Evolutionary conservation across 768 basidiomycete species (phyloP).

Genomic region (Tephrocybe sp.): DNA sequence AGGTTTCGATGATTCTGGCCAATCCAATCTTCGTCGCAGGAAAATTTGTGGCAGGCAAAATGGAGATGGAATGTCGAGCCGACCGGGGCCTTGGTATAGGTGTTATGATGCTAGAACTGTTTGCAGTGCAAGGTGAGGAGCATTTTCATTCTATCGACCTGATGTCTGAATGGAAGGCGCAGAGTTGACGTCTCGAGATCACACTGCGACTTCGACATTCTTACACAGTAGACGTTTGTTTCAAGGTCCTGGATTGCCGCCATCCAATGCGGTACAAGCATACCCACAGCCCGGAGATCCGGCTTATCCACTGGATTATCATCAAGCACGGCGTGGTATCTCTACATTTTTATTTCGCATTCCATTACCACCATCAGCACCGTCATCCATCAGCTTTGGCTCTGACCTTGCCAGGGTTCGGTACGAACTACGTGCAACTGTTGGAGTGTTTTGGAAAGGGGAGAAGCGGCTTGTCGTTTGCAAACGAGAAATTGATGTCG

Average conservation of each 20-base stretch:
- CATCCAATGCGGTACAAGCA: slow-evolving; percentile 78
- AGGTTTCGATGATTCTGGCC: slow-evolving; percentile 57
- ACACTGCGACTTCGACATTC: slow-evolving; percentile 78
- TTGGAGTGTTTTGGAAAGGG: slow-evolving; percentile 72
- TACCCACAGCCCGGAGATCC: slow-evolving; percentile 57
- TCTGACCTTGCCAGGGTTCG: slow-evolving; percentile 62
- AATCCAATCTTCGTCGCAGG: slow-evolving; percentile 68
- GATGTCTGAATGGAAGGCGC: background rate
- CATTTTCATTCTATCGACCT: background rate
- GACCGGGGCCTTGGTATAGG: slow-evolving; percentile 74
- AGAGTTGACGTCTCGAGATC: slow-evolving; percentile 78
- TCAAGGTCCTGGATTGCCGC: slow-evolving; percentile 79
- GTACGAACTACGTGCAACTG: slow-evolving; percentile 74
- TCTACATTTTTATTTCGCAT: slow-evolving; percentile 83
- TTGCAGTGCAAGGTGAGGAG: slow-evolving; percentile 64
- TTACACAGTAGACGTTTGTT: slow-evolving; percentile 68
- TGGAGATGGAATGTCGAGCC: slow-evolving; percentile 77
- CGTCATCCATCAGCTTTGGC: slow-evolving; percentile 71
- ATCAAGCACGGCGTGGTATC: slow-evolving; percentile 70
- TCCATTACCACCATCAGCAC: slow-evolving; percentile 62
- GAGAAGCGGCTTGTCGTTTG: slow-evolving; percentile 68
- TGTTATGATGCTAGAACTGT: slow-evolving; percentile 74
- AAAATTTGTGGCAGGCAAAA: slow-evolving; percentile 62
- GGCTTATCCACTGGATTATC: slow-evolving; percentile 60
- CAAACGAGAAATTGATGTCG: slow-evolving; percentile 58